Base-by-base conservation (phyloP, 257 asterid species). In the Nicotiana noctiflora region DNA sequence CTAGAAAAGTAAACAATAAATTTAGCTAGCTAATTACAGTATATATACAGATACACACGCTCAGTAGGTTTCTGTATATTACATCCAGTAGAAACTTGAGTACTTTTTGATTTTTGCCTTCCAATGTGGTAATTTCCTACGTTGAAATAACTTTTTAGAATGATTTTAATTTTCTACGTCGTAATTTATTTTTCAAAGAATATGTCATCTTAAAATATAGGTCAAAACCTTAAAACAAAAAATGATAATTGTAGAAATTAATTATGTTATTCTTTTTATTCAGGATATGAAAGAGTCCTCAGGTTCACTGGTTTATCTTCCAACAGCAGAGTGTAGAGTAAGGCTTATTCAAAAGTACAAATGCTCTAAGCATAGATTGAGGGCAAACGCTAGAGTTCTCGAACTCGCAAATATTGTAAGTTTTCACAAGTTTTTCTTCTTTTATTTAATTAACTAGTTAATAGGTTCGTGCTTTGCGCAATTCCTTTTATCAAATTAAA, bases 251-350 rank as follows among this genome's bases (percentile, higher is more conserved):
- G 25, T 29, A 29, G 63, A 51, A 27, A 1, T 77, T 77, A 40
- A 8, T 1, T 40, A 12, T 61, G 8, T 63, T 8, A 49, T 49
- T 44, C 4, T 4, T 61, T n/a, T 23, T 64, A 17, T 4, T 12
- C 64, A 91, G 96, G 92, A 83, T 14, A 74, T 53, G 59, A 83
- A 79, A 68, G 80, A 82, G 19, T 66, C 81, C 31, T 74, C 84
- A 23, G 83, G 82, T 49, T 82, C 83, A 27, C 37, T 77, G 14
- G 76, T 82, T 83, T 57, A 82, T 72, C 60, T 87, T 51, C 55
- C 93, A 70, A 89, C 97, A 37, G 76, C 92, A 57, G 94, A 91
- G 83, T 91, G 94, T 82, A 87, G 93, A 86, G 90, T 80, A 61
- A 89, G 89, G 82, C 93, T 95, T 59, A 84, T 91, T 77, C 93